Evolutionary conservation across 108 stramenopile species (phyloP).

Genomic region (Fragilaria radians): DNA sequence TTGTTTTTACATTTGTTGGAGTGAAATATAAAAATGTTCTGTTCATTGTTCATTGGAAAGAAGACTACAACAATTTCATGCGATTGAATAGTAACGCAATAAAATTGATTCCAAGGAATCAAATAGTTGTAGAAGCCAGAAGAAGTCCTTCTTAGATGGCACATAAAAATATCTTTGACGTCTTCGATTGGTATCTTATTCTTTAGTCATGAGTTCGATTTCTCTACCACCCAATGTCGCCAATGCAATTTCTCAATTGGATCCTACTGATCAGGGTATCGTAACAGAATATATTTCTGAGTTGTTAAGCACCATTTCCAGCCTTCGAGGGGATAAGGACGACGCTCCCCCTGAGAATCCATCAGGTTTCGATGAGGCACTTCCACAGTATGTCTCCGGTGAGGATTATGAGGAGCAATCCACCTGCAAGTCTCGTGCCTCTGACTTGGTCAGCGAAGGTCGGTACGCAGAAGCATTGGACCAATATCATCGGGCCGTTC

Average conservation of each 20-base stretch:
- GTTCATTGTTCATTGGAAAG: too few relatives aligned
- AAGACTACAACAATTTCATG: too few relatives aligned
- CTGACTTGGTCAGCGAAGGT: slow-evolving; percentile 50
- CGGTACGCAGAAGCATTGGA: slow-evolving; percentile 57
- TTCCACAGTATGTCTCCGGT: slow-evolving; percentile 46
- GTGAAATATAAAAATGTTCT: too few relatives aligned
- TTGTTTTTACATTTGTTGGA: too few relatives aligned
- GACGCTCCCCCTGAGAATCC: slow-evolving; percentile 4
- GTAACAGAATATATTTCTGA: background rate
- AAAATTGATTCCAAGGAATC: too few relatives aligned
- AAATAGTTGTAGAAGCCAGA: too few relatives aligned
- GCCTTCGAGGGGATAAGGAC: background rate
- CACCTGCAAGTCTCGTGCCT: slow-evolving; percentile 56
- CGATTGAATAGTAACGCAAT: too few relatives aligned
- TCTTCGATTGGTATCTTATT: too few relatives aligned
- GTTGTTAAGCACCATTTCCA: background rate
- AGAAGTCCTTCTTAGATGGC: too few relatives aligned
- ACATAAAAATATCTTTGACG: too few relatives aligned
- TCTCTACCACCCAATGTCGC: too few relatives aligned
- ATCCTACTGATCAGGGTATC: background rate
- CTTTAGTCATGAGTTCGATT: too few relatives aligned
- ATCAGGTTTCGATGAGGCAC: slow-evolving; percentile 15
- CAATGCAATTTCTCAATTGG: background rate
- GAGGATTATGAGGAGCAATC: slow-evolving; percentile 67
- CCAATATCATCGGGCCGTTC: slow-evolving; percentile 60